A percentile compares a stretch with the other conserved stretches of the same genome.
phyloP scores from a whole-genome alignment of 179 eudicot species.

The Silene coronaria region DNA sequence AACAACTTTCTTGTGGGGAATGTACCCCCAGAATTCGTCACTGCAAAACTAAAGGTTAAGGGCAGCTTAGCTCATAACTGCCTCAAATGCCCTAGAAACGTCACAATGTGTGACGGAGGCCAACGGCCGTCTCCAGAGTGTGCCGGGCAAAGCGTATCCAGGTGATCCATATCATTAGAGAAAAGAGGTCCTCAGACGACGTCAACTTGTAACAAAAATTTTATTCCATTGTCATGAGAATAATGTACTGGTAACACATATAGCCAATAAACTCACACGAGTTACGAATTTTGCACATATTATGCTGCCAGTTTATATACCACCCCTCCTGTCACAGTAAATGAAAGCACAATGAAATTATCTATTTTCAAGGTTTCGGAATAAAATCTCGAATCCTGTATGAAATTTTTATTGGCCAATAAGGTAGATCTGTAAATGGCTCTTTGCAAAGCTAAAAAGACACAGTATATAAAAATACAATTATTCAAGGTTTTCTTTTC shows the following conservation, averaged over 20 bases:
- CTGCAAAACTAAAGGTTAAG: constrained; percentile 17
- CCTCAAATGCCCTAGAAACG: constrained; percentile 44
- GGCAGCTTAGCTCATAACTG: constrained; percentile 62
- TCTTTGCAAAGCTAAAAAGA: constrained; percentile 11
- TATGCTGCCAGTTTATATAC: not conserved
- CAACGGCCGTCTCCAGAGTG: constrained; percentile 64
- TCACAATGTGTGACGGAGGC: constrained; percentile 52
- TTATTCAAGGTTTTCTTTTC: not conserved
- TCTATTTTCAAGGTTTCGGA: no score
- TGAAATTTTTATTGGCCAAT: not conserved
- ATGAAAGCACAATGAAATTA: no score
- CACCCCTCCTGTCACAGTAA: no score
- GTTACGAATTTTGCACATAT: constrained; percentile 9
- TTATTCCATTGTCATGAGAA: not conserved
- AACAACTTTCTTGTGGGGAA: constrained; percentile 54
- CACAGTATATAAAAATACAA: not conserved
- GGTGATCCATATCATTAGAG: constrained; percentile 10
- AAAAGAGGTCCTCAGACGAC: not conserved
- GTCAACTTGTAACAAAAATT: constrained; percentile 8
- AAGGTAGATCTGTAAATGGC: constrained; percentile 5
- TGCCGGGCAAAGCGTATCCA: constrained; percentile 29
- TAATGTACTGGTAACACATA: constrained; percentile 3
- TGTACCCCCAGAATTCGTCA: constrained; percentile 40
- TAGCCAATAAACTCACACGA: not conserved
- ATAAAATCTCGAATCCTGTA: not conserved